Percentiles rank a stretch among this genome's conserved stretches.
phyloP scores from a whole-genome alignment of 2,329 filamentous ascomycete species.

The Parastagonospora nodorum region DNA sequence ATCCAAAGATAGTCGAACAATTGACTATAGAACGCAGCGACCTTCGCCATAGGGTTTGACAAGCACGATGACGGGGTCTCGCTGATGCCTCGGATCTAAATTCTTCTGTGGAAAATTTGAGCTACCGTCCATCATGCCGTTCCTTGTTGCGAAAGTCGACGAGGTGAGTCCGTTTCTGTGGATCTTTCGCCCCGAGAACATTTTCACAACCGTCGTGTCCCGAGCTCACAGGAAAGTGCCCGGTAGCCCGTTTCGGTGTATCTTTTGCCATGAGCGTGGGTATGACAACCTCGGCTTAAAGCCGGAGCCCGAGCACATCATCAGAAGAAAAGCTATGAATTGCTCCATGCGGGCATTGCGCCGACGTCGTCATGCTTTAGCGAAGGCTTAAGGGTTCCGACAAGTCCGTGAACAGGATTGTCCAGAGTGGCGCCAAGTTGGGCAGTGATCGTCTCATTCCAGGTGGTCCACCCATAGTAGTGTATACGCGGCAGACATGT shows the following conservation, averaged over 20 bases:
- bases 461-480: constrained; percentile 1
- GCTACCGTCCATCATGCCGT: neutral
- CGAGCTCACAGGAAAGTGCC: too few species aligned
- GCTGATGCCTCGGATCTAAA: constrained; percentile 46
- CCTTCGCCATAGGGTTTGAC: constrained; percentile 14
- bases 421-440: constrained; percentile 11
- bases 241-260: constrained; percentile 2
- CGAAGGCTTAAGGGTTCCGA: neutral
- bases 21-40: constrained; percentile 10
- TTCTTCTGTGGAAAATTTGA: neutral
- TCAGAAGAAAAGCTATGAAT: neutral
- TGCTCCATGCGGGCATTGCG: constrained; percentile 21
- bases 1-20: constrained; percentile 23
- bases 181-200: too few species aligned
- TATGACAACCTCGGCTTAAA: constrained; percentile 12
- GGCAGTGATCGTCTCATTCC: constrained; percentile 20
- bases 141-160: too few species aligned
- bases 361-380: constrained; percentile 17
- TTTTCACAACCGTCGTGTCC: too few species aligned
- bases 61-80: constrained; percentile 13
- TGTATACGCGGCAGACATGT: neutral
- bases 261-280: constrained; percentile 4
- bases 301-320: constrained; percentile 3
- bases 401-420: constrained; percentile 12
- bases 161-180: too few species aligned